Conservation (phyloP, 2,329 filamentous ascomycete species). For the Claviceps cyperi region DNA sequence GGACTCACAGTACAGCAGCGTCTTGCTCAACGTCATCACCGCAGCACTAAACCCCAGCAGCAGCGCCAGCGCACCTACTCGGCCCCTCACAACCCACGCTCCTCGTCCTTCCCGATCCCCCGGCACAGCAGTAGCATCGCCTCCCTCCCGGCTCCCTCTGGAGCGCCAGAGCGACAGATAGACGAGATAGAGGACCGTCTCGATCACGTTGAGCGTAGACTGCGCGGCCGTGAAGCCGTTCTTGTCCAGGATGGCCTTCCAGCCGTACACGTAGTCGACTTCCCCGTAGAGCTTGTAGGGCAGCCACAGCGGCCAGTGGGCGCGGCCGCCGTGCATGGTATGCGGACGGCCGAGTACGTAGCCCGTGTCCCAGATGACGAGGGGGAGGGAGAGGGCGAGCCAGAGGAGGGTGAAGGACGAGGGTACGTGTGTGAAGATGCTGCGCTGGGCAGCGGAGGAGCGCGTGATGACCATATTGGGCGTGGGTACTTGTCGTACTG, state of each 20-base stretch:
- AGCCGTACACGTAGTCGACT: slow-evolving; percentile 72
- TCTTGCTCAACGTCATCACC: slow-evolving; percentile 49
- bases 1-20: slow-evolving; percentile 41
- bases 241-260: slow-evolving; percentile 49
- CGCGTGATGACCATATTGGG: slow-evolving; percentile 24
- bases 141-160: slow-evolving; percentile 2
- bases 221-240: slow-evolving; percentile 72
- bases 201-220: slow-evolving; percentile 50
- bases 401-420: slow-evolving; percentile 42
- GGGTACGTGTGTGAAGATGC: slow-evolving; percentile 27
- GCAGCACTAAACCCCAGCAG: slow-evolving; percentile 37
- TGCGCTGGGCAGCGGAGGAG: slow-evolving; percentile 11
- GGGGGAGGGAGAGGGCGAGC: slow-evolving; percentile 59
- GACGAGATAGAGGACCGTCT: slow-evolving; percentile 48
- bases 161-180: slow-evolving; percentile 32
- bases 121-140: too few relatives aligned
- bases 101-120: too few relatives aligned
- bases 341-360: slow-evolving; percentile 71
- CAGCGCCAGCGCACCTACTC: slow-evolving; percentile 28
- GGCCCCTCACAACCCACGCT: slow-evolving; percentile 23
- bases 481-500: too few relatives aligned
- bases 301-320: slow-evolving; percentile 58
- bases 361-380: slow-evolving; percentile 67
- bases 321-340: slow-evolving; percentile 62
- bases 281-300: slow-evolving; percentile 71